Conservation (phyloP, 345 rosid genomes). For the Moricandia arvensis region DNA sequence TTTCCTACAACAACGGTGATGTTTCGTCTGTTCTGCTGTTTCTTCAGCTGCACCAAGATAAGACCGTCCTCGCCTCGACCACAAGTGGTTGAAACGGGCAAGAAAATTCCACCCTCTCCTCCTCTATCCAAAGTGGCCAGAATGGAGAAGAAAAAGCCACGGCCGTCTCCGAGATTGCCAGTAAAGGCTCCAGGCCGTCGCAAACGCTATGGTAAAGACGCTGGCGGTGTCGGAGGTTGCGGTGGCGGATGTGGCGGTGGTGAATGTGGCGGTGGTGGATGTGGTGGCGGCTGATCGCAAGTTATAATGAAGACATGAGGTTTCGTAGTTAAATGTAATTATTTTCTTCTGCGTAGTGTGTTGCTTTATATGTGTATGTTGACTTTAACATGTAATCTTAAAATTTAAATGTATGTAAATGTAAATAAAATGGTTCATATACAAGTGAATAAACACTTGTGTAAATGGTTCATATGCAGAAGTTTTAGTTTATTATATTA, state of each 20-base stretch:
- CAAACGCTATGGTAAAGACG: background rate
- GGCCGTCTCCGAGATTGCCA: background rate
- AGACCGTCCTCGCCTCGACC: constrained; percentile 4
- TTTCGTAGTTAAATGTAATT: background rate
- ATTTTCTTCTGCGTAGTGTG: background rate
- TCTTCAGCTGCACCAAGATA: constrained; percentile 24
- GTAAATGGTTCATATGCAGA: background rate
- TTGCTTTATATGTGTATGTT: no score
- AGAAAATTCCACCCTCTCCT: background rate
- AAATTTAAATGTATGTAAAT: background rate
- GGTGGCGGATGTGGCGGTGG: constrained; percentile 34
- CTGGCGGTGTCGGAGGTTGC: constrained; percentile 10
- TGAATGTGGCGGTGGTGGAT: constrained; percentile 24
- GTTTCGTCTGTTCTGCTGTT: constrained; percentile 20
- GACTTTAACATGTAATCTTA: background rate
- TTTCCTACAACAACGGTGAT: constrained; percentile 12
- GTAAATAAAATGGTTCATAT: constrained; percentile 1
- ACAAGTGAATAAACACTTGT: background rate
- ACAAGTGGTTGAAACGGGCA: background rate
- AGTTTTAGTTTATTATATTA: background rate
- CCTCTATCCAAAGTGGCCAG: background rate
- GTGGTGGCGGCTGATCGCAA: constrained; percentile 15
- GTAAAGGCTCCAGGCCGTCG: background rate
- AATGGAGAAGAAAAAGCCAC: background rate
- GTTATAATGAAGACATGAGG: background rate